phyloP scores from a whole-genome alignment of 2,329 filamentous ascomycete genomes.

The Aaosphaeria pasadenensis region DNA sequence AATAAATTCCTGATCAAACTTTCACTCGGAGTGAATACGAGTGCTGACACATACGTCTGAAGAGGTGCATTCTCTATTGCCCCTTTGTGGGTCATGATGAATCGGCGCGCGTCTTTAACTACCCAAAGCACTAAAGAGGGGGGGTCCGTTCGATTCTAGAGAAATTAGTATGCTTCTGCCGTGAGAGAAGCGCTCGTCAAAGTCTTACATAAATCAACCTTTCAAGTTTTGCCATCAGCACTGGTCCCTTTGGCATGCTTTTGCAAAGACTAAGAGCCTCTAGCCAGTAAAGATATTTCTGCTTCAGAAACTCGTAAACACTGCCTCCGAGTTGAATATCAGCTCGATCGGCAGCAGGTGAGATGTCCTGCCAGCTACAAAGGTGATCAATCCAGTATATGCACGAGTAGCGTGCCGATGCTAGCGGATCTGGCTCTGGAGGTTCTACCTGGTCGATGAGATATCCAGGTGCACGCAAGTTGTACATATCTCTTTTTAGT shows the following conservation, averaged over 20 bases:
- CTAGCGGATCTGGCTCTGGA: not conserved
- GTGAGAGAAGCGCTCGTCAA: too few relatives aligned
- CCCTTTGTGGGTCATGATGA: too few relatives aligned
- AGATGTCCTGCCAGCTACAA: conserved; percentile 3
- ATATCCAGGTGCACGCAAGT: conserved; percentile 1
- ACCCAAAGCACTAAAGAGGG: too few relatives aligned
- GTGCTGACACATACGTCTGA: not conserved
- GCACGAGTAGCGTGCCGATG: conserved; percentile 15
- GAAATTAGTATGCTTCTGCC: too few relatives aligned
- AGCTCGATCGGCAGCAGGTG: not conserved
- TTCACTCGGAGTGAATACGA: conserved; percentile 8
- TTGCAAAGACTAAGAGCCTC: not conserved
- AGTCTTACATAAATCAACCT: too few relatives aligned
- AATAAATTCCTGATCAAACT: conserved; percentile 4
- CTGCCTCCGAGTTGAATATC: conserved; percentile 3
- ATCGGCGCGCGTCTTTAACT: too few relatives aligned
- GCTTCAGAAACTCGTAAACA: conserved; percentile 4
- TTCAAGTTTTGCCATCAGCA: conserved; percentile 1
- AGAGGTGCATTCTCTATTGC: conserved; percentile 5
- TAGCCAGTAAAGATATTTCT: not conserved
- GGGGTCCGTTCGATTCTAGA: too few relatives aligned
- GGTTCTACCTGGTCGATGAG: too few relatives aligned
- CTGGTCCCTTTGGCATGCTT: not conserved
- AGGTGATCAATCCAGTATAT: conserved; percentile 37
- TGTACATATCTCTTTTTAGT: conserved; percentile 22